phyloP scores from a whole-genome alignment of 371 early-diverging fungal species.

The Mucor velutinosus region DNA sequence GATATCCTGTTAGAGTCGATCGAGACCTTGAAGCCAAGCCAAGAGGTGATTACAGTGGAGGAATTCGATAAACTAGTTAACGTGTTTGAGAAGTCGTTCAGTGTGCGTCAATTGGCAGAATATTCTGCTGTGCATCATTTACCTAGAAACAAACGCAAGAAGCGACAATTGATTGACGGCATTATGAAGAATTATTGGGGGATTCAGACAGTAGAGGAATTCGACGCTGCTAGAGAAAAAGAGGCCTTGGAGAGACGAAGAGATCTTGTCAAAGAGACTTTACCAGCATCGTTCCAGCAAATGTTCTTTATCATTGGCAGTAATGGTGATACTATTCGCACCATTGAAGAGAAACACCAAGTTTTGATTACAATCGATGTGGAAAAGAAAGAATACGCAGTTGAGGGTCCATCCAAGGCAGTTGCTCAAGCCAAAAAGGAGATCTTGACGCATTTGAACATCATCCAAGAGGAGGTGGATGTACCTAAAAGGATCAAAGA shows the following conservation, averaged over 20 bases:
- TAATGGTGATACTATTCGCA: conserved; percentile 30
- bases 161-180: not conserved
- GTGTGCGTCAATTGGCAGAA: conserved; percentile 26
- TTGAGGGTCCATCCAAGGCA: conserved; percentile 24
- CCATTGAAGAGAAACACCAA: conserved; percentile 30
- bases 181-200: conserved; percentile 32
- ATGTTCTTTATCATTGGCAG: conserved; percentile 42
- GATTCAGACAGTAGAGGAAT: conserved; percentile 21
- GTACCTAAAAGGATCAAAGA: conserved; percentile 9
- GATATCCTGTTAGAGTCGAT: conserved; percentile 3
- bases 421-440: conserved; percentile 26
- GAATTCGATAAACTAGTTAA: conserved; percentile 15
- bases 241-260: conserved; percentile 8
- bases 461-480: conserved; percentile 15
- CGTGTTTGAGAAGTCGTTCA: conserved; percentile 23
- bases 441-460: conserved; percentile 17
- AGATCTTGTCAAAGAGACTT: conserved; percentile 7
- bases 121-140: conserved; percentile 21
- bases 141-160: not conserved
- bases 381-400: conserved; percentile 15
- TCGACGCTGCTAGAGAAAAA: not conserved
- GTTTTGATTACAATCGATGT: conserved; percentile 35
- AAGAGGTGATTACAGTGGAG: not conserved
- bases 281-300: conserved; percentile 27
- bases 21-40: conserved; percentile 12